phyloP scores from a whole-genome alignment of 768 basidiomycete species.

The Sutorius australiensis region DNA sequence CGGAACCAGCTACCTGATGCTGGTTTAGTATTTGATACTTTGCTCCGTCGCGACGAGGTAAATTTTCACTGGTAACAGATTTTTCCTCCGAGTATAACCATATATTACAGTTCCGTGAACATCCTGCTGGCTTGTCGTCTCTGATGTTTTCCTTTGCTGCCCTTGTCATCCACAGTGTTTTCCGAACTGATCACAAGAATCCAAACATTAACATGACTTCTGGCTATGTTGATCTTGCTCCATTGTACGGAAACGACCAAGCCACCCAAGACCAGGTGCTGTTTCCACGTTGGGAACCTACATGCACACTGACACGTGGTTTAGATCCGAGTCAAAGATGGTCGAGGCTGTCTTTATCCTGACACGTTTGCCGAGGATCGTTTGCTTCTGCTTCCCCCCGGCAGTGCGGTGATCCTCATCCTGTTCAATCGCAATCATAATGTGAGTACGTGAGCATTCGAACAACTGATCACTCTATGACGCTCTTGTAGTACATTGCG shows the following conservation, averaged over 20 bases:
- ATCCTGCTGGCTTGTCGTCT: slow-evolving; percentile 76
- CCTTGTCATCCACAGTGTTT: slow-evolving; percentile 82
- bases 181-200: slow-evolving; percentile 72
- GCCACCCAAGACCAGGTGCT: slow-evolving; percentile 52
- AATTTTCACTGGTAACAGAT: slow-evolving; percentile 1
- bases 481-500: slow-evolving; percentile 62
- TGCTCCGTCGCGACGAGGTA: slow-evolving; percentile 70
- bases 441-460: slow-evolving; percentile 38
- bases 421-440: slow-evolving; percentile 91
- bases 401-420: slow-evolving; percentile 69
- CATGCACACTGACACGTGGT: not conserved
- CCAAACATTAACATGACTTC: slow-evolving; percentile 78
- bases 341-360: slow-evolving; percentile 61
- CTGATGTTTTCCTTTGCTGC: slow-evolving; percentile 82
- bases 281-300: slow-evolving; percentile 13
- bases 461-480: not conserved
- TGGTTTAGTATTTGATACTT: slow-evolving; percentile 75
- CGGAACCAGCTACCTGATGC: slow-evolving; percentile 71
- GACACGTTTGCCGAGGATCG: slow-evolving; percentile 80
- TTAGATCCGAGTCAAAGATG: slow-evolving; percentile 43
- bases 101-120: slow-evolving; percentile 57
- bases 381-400: slow-evolving; percentile 74
- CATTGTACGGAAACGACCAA: slow-evolving; percentile 76
- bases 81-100: not conserved
- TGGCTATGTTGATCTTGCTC: slow-evolving; percentile 81